These are phyloP conservation scores for Poa annua DNA, from an alignment of 176 grass and related monocot genomes.

Conservation along the genomic window DNA sequence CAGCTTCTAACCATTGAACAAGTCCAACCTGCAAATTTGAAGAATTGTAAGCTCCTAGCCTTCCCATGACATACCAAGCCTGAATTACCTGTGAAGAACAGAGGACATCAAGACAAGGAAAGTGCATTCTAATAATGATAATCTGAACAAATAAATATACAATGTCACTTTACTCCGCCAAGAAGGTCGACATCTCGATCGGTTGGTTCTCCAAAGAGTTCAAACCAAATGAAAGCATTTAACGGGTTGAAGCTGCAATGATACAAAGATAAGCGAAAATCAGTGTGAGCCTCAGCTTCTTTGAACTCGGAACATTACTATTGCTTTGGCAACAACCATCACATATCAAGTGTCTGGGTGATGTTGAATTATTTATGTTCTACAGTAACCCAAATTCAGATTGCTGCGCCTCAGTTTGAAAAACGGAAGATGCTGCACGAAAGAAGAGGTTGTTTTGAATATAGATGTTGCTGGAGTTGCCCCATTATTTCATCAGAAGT, in stretches of 20 bases:
- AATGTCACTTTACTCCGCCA: conserved; percentile 75
- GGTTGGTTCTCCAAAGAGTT: conserved; percentile 78
- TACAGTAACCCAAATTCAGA: neutral
- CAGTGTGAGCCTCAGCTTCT: neutral
- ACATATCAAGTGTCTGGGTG: neutral
- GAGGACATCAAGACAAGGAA: neutral
- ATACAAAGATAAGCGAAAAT: conserved; percentile 8
- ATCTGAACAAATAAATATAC: conserved; percentile 33
- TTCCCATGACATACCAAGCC: conserved; percentile 97
- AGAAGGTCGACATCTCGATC: conserved; percentile 86
- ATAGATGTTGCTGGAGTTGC: neutral
- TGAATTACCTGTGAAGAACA: conserved; percentile 70
- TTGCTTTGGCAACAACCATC: neutral
- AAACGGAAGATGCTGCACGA: neutral
- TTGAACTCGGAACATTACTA: neutral
- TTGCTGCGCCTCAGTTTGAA: neutral
- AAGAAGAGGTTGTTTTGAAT: neutral
- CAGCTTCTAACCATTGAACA: neutral
- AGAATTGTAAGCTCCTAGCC: conserved; percentile 86
- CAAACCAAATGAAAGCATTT: conserved; percentile 90
- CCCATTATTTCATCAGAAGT: neutral
- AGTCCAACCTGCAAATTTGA: conserved; percentile 89
- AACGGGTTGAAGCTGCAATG: conserved; percentile 77
- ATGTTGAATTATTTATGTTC: neutral
- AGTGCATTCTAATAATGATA: conserved; percentile 20